Evolutionary conservation across 148 eudicot genomes (phyloP).

Genomic region (Fagopyrum esculentum): DNA sequence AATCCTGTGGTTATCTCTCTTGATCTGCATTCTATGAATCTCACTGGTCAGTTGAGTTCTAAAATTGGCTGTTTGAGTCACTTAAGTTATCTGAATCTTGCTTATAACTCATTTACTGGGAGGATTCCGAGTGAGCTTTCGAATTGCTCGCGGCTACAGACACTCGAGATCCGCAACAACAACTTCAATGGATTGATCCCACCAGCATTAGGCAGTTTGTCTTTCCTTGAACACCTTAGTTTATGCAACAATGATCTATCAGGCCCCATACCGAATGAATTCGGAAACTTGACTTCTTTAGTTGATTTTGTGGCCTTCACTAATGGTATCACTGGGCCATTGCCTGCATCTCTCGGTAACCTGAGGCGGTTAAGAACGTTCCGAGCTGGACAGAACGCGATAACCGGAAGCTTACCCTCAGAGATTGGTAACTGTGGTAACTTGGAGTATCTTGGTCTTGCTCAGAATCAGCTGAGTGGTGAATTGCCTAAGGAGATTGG

Average conservation of each 20-base stretch:
- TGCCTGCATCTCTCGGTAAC: slow-evolving; percentile 69
- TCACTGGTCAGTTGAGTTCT: slow-evolving; percentile 57
- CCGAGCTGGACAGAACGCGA: slow-evolving; percentile 75
- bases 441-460: slow-evolving; percentile 68
- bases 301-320: slow-evolving; percentile 63
- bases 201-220: slow-evolving; percentile 50
- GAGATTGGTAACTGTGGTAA: slow-evolving; percentile 64
- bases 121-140: slow-evolving; percentile 58
- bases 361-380: slow-evolving; percentile 47
- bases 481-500: slow-evolving; percentile 75
- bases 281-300: slow-evolving; percentile 67
- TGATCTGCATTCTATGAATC: slow-evolving; percentile 51
- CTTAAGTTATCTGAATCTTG: slow-evolving; percentile 42
- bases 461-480: slow-evolving; percentile 68
- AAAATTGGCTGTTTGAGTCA: slow-evolving; percentile 57
- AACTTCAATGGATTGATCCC: slow-evolving; percentile 61
- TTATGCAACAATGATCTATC: slow-evolving; percentile 80
- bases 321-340: slow-evolving; percentile 54
- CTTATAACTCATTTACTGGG: slow-evolving; percentile 48
- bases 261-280: slow-evolving; percentile 65
- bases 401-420: slow-evolving; percentile 71
- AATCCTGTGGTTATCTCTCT: slow-evolving; percentile 42
- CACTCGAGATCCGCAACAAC: slow-evolving; percentile 55
- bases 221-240: slow-evolving; percentile 45
- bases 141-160: slow-evolving; percentile 42